Base-by-base conservation (phyloP, 2,329 filamentous ascomycete genomes). In the Cladosporium phlei region DNA sequence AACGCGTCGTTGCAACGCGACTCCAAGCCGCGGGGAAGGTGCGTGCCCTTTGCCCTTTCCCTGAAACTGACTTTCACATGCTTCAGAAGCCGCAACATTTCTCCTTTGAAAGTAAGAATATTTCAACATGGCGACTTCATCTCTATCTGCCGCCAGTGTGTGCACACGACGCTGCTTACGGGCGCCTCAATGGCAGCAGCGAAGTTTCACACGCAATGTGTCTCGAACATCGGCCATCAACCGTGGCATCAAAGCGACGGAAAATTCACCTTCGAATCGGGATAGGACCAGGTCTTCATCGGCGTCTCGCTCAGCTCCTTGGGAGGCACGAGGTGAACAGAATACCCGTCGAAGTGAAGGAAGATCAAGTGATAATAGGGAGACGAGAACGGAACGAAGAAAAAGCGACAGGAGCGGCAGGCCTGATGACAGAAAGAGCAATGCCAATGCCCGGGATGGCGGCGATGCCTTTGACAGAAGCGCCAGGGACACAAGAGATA, bases 181-280 rank as follows among this genome's bases (percentile, higher is more conserved):
- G 29, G 32, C 22, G 17, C 22, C 32, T 4, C 32, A 28, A 37
- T 45, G 30, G 42, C 42, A 45, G 20, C 17, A 32, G 7, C 22
- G 6, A 10, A 45, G 21, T 25, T 37, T 45, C 17, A 21, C 25
- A 21, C 37, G 45, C 17, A 27, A 34, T 27, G 75, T 77, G 17
- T 83, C 80, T 32, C 73, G 87, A 30, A 77, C 73, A 50, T 85
- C 83, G 8, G 84, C 83, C 33, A 88, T 89, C 58, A 78, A 81
- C 54, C 73, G 76, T 35, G 85, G 85, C 11, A 71, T 88, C 29
- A 34, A 29, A 25, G 45, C 28, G 4, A 47, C 35, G 11, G 28
- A 40, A 29, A 39, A 19, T 20, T 33, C 27, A 8, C 27, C 28
- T 4, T 12, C 37, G 14, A 21, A 34, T 14, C 45, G 28, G 5